A percentile compares a stretch with the other conserved stretches of the same genome.
phyloP scores from a whole-genome alignment of 2,329 filamentous ascomycete genomes.

The Aspergillus ibericus region DNA sequence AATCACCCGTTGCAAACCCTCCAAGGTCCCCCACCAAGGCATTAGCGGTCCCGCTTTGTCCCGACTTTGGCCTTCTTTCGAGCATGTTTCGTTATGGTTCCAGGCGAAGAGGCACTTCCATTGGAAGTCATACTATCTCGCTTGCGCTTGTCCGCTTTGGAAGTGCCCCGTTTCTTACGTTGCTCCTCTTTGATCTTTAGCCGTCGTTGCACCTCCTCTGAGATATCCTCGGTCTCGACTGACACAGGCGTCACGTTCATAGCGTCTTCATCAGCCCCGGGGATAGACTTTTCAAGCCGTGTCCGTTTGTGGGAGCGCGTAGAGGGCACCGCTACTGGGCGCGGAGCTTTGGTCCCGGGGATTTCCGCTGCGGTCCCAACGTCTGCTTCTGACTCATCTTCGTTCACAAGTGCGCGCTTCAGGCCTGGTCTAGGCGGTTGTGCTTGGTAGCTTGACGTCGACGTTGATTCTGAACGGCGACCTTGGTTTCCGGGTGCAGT shows the following conservation, averaged over 20 bases:
- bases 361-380: neutral
- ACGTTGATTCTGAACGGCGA: neutral
- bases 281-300: slow-evolving; percentile 19
- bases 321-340: neutral
- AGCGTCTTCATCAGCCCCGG: slow-evolving; percentile 26
- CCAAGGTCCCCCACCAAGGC: too few species aligned
- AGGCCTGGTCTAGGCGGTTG: neutral
- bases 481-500: too few species aligned
- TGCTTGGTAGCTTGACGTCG: neutral
- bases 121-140: slow-evolving; percentile 37
- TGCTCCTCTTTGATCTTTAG: slow-evolving; percentile 45
- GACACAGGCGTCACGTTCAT: slow-evolving; percentile 23
- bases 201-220: slow-evolving; percentile 47
- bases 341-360: neutral
- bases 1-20: too few species aligned
- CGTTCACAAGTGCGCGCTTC: neutral
- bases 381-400: neutral
- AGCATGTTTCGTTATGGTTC: slow-evolving; percentile 10
- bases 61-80: slow-evolving; percentile 25
- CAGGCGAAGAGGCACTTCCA: slow-evolving; percentile 20
- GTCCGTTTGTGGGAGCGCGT: slow-evolving; percentile 24
- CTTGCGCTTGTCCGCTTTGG: slow-evolving; percentile 38
- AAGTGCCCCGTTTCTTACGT: slow-evolving; percentile 29
- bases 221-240: slow-evolving; percentile 47
- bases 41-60: neutral